Percentiles rank a stretch among this genome's conserved stretches.
phyloP scores from a whole-genome alignment of 139 green algal genomes.

The Micractinium conductrix region DNA sequence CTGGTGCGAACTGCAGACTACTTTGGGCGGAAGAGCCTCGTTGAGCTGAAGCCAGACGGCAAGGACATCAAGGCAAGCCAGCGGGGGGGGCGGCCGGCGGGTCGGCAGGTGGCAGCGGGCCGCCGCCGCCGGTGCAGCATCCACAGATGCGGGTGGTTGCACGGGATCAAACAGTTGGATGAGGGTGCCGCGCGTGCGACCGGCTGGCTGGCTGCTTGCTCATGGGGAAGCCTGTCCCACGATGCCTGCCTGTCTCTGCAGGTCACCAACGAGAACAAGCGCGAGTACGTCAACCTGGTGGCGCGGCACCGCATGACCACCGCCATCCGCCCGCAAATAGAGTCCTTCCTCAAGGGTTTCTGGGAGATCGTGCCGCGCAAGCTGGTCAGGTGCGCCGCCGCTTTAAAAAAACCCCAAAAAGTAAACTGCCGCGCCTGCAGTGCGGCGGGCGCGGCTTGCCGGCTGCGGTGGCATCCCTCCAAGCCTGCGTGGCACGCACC shows the following conservation, averaged over 20 bases:
- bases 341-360: constrained; percentile 85
- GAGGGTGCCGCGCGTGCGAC: too few relatives aligned
- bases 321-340: constrained; percentile 89
- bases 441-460: neutral
- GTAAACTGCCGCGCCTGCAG: too few relatives aligned
- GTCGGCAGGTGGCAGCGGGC: too few relatives aligned
- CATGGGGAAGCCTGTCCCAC: too few relatives aligned
- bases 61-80: constrained; percentile 53
- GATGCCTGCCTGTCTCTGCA: too few relatives aligned
- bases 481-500: too few relatives aligned
- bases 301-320: constrained; percentile 95
- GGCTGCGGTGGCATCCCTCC: neutral
- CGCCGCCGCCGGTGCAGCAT: too few relatives aligned
- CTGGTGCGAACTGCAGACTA: too few relatives aligned
- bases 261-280: constrained; percentile 97
- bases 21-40: constrained; percentile 82
- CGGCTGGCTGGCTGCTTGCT: too few relatives aligned
- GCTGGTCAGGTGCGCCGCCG: constrained; percentile 21
- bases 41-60: constrained; percentile 88
- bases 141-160: too few relatives aligned
- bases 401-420: neutral
- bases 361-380: constrained; percentile 90
- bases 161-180: too few relatives aligned
- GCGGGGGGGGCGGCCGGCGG: neutral
- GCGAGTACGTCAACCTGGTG: constrained; percentile 95